phyloP scores from a whole-genome alignment of 352 stramenopile species.

The Aphanomyces cochlioides region DNA sequence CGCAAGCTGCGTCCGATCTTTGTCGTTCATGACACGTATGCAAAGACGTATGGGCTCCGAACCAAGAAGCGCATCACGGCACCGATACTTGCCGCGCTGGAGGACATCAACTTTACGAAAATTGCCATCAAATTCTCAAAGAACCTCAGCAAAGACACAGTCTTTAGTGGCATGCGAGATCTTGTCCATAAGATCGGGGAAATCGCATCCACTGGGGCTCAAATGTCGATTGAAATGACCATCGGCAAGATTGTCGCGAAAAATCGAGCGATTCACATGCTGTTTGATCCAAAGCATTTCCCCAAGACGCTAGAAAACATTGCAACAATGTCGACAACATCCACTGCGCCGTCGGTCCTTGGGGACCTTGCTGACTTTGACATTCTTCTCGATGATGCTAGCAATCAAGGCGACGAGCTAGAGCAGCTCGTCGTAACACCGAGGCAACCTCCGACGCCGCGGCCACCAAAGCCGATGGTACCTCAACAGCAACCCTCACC shows the following conservation, averaged over 20 bases:
- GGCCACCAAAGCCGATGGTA: not conserved
- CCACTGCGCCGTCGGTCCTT: conserved; percentile 40
- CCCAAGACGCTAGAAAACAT: conserved; percentile 54
- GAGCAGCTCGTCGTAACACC: conserved; percentile 1
- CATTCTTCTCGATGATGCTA: conserved; percentile 33
- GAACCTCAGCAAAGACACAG: conserved; percentile 68
- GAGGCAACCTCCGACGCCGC: conserved; percentile 5
- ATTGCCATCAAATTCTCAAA: conserved; percentile 78
- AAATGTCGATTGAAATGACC: conserved; percentile 64
- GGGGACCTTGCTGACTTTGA: conserved; percentile 62
- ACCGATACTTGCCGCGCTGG: conserved; percentile 46
- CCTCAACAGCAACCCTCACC: not conserved
- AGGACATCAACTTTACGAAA: conserved; percentile 80
- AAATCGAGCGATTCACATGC: conserved; percentile 61
- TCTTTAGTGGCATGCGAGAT: conserved; percentile 63
- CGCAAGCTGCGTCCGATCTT: conserved; percentile 54
- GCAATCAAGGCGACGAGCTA: not conserved
- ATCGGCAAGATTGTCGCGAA: conserved; percentile 69
- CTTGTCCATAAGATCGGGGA: conserved; percentile 71
- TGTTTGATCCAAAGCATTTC: conserved; percentile 66
- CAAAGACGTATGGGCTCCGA: conserved; percentile 57
- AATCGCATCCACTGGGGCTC: conserved; percentile 46
- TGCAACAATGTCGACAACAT: conserved; percentile 55
- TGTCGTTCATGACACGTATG: conserved; percentile 63
- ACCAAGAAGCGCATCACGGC: conserved; percentile 40